Conservation (phyloP, 208 protist species). For the Acanthamoeba pearcei region DNA sequence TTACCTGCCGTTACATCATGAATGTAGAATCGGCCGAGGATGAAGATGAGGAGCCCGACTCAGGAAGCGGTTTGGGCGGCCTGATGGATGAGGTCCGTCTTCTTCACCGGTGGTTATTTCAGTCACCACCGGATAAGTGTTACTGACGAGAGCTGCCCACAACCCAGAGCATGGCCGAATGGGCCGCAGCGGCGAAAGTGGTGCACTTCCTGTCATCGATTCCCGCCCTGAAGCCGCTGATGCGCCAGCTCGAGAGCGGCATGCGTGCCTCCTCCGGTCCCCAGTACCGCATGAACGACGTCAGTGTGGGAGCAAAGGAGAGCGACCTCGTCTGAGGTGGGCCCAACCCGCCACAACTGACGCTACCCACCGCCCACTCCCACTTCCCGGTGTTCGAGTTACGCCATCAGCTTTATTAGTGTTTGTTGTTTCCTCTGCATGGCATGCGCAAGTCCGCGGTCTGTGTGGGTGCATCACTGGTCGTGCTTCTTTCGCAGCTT, state of each 20-base stretch:
- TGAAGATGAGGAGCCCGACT: conserved; percentile 49
- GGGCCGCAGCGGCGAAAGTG: neutral
- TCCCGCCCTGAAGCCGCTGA: neutral
- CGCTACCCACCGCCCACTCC: too few relatives aligned
- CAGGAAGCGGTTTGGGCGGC: neutral
- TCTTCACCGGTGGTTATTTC: neutral
- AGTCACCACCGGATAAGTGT: neutral
- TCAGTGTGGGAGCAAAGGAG: neutral
- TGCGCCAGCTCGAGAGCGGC: conserved; percentile 51
- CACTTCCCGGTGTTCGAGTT: too few relatives aligned
- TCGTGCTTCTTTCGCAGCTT: conserved; percentile 37
- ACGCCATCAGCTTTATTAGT: neutral
- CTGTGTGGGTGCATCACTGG: neutral
- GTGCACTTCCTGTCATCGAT: conserved; percentile 20
- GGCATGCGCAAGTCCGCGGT: too few relatives aligned
- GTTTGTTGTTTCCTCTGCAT: neutral
- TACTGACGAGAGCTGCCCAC: too few relatives aligned
- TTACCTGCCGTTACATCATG: neutral
- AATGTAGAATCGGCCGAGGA: conserved; percentile 23
- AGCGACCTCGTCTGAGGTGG: neutral
- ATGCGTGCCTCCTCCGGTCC: neutral
- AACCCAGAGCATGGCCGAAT: neutral
- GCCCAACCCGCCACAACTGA: neutral
- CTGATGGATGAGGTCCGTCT: neutral
- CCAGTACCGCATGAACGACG: conserved; percentile 57